Evolutionary conservation across 225 moss, liverwort and hornwort species (phyloP).

Genomic region (Thuidium tamariscinum): DNA sequence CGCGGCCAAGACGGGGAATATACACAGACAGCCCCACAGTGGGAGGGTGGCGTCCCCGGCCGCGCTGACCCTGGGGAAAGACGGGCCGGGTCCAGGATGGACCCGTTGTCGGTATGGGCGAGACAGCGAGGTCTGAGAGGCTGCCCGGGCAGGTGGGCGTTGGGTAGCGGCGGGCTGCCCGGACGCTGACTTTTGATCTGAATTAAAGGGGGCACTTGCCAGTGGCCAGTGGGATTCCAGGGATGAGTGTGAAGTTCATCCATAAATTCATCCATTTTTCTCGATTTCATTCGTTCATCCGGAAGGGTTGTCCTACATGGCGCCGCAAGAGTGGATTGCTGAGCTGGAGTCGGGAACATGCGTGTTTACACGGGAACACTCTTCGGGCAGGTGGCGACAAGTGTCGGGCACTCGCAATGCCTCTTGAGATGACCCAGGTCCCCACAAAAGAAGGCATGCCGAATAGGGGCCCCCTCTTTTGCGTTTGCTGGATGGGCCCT

Average conservation of each 20-base stretch:
- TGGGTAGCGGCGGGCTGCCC: background rate
- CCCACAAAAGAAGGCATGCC: background rate
- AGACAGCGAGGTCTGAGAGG: background rate
- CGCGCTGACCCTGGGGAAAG: slow-evolving; percentile 5
- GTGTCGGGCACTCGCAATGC: background rate
- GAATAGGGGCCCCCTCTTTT: background rate
- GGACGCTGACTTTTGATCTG: background rate
- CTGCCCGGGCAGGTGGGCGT: background rate
- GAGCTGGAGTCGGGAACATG: background rate
- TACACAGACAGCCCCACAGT: background rate
- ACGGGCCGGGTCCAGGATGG: background rate
- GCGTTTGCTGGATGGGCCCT: background rate
- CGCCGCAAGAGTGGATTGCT: background rate
- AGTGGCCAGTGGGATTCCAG: background rate
- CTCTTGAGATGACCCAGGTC: background rate
- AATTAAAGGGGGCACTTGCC: background rate
- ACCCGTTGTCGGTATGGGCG: slow-evolving; percentile 13
- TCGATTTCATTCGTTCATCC: background rate
- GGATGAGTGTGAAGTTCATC: background rate
- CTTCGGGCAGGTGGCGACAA: background rate
- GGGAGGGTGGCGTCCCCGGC: background rate
- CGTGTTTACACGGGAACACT: background rate
- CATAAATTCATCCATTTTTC: background rate
- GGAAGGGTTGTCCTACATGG: background rate
- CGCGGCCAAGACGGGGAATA: background rate